Percentiles rank a stretch among this genome's conserved stretches.
Evolutionary conservation across 805 yeast genomes (phyloP).

Genomic region (Cyberlindnera euphorbiae): DNA sequence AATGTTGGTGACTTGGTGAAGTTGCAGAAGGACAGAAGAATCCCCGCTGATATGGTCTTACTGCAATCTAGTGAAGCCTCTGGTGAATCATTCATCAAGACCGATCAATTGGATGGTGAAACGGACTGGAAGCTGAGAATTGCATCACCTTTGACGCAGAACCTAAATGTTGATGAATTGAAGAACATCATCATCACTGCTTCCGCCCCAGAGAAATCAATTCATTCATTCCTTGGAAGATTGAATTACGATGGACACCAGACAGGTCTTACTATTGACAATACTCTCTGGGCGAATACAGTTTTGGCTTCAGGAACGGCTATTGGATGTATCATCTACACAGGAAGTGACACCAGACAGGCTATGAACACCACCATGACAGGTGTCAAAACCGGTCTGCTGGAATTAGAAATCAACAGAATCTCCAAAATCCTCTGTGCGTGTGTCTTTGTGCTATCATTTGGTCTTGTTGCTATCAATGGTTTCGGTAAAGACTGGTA

Average conservation of each 20-base stretch:
- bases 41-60: slow-evolving; percentile 91
- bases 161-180: slow-evolving; percentile 44
- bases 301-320: slow-evolving; percentile 93
- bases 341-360: slow-evolving; percentile 92
- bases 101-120: slow-evolving; percentile 98
- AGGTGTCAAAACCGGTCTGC: slow-evolving; percentile 82
- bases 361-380: slow-evolving; percentile 87
- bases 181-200: slow-evolving; percentile 57
- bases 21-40: slow-evolving; percentile 73
- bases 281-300: slow-evolving; percentile 97
- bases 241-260: slow-evolving; percentile 53
- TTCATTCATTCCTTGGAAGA: slow-evolving; percentile 77
- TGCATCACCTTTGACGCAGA: slow-evolving; percentile 72
- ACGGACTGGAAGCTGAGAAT: slow-evolving; percentile 96
- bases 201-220: slow-evolving; percentile 78
- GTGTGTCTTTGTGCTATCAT: slow-evolving; percentile 75
- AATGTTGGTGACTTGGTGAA: slow-evolving; percentile 83
- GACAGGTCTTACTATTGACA: slow-evolving; percentile 74
- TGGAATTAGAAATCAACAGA: slow-evolving; percentile 86
- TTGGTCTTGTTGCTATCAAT: slow-evolving; percentile 72
- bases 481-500: slow-evolving; percentile 81
- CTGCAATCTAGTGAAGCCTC: slow-evolving; percentile 74
- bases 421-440: slow-evolving; percentile 85
- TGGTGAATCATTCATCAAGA: slow-evolving; percentile 90
- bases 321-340: slow-evolving; percentile 81